A percentile compares a stretch with the other conserved stretches of the same genome.
phyloP scores from a whole-genome alignment of 192 early-diverging fungal genomes.

The Gamsiella multidivaricata region DNA sequence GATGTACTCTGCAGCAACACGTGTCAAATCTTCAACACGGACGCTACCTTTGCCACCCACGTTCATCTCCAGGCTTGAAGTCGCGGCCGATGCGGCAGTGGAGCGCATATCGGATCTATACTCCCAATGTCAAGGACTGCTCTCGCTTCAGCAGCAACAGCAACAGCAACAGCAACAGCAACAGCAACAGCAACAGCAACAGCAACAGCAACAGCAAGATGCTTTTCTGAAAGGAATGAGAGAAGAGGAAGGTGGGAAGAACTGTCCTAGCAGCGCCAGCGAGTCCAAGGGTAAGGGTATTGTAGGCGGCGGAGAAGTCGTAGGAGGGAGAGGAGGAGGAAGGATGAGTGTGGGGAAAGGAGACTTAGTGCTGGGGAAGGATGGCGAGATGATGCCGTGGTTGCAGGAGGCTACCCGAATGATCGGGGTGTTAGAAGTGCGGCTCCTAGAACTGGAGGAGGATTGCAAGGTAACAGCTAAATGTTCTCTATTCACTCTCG shows the following conservation, averaged over 20 bases:
- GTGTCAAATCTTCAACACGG: slow-evolving; percentile 9
- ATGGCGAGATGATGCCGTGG: slow-evolving; percentile 23
- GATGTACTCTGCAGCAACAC: slow-evolving; percentile 10
- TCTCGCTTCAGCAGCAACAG: background rate
- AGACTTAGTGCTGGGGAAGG: background rate
- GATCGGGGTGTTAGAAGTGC: slow-evolving; percentile 15
- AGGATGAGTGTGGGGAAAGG: background rate
- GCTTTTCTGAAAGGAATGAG: no score
- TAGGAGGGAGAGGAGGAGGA: background rate
- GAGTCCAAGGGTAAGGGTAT: background rate
- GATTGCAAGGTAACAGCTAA: slow-evolving; percentile 11
- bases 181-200: background rate
- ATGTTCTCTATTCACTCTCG: background rate
- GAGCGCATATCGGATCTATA: slow-evolving; percentile 4
- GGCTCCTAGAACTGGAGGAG: slow-evolving; percentile 32
- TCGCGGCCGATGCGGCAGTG: background rate
- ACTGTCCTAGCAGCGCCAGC: no score
- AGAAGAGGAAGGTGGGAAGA: no score
- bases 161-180: background rate
- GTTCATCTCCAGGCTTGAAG: no score
- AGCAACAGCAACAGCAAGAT: no score
- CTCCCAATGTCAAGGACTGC: background rate
- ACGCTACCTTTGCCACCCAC: background rate
- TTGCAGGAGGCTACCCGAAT: slow-evolving; percentile 31
- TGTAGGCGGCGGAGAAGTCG: background rate